phyloP scores from a whole-genome alignment of 805 yeast genomes.

The Kazachstania taianensis region DNA sequence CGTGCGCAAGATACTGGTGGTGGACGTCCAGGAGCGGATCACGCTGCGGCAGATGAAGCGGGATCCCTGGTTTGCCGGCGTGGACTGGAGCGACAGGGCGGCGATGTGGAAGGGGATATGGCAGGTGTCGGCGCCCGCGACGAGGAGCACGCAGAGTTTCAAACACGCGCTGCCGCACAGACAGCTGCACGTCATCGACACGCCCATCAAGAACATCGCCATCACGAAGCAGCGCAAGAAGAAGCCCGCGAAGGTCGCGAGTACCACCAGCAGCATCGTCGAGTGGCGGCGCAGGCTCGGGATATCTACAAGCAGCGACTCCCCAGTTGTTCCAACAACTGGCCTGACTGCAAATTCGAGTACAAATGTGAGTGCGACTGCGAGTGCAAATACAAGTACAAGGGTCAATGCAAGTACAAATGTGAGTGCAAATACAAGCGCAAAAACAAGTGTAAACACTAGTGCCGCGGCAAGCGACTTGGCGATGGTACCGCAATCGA shows the following conservation, averaged over 20 bases:
- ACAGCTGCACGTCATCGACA: constrained; percentile 23
- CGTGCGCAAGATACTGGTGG: constrained; percentile 51
- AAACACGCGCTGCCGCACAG: constrained; percentile 14
- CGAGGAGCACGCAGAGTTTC: constrained; percentile 5
- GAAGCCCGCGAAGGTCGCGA: constrained; percentile 23
- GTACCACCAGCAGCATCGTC: constrained; percentile 28
- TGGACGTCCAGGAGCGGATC: constrained; percentile 63
- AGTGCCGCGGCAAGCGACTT: not conserved
- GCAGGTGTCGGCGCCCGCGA: constrained; percentile 35
- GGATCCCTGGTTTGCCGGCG: constrained; percentile 60
- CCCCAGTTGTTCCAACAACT: too few relatives aligned
- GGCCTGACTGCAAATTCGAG: not conserved
- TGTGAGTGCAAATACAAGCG: not conserved
- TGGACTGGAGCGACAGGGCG: constrained; percentile 58
- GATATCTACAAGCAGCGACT: constrained; percentile 10
- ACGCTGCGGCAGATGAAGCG: constrained; percentile 45
- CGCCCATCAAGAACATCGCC: constrained; percentile 21
- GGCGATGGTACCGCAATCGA: not conserved
- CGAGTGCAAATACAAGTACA: not conserved
- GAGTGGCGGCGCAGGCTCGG: constrained; percentile 31
- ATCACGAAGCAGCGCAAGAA: constrained; percentile 23
- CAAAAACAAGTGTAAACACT: not conserved
- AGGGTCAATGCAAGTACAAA: not conserved
- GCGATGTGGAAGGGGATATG: constrained; percentile 71
- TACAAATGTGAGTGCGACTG: not conserved